Evolutionary conservation across 2,329 filamentous ascomycete genomes (phyloP).

Genomic region (Claviceps pazoutovae): DNA sequence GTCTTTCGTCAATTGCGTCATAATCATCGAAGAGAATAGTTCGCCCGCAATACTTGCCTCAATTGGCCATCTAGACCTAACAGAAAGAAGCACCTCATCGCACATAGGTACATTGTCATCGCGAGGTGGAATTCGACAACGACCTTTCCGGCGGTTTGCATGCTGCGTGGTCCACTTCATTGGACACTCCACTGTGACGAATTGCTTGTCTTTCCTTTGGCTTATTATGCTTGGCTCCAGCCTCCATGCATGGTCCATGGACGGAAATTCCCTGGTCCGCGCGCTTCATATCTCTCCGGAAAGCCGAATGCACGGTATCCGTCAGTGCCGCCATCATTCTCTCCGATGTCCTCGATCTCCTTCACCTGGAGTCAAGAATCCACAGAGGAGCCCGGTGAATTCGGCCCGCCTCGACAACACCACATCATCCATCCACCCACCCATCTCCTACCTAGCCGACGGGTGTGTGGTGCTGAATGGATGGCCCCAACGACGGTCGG

Average conservation of each 20-base stretch:
- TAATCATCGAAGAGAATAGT: neutral
- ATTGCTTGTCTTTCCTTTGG: neutral
- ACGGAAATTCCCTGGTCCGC: neutral
- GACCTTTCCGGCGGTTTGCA: conserved; percentile 3
- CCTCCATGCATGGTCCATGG: neutral
- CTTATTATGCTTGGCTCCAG: neutral
- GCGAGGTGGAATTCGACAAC: neutral
- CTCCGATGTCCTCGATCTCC: neutral
- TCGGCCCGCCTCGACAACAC: neutral
- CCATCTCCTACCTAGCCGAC: neutral
- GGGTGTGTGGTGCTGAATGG: neutral
- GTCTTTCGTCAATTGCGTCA: neutral
- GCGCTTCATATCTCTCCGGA: neutral
- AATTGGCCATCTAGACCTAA: neutral
- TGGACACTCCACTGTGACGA: conserved; percentile 1
- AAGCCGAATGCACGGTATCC: neutral
- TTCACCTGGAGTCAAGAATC: neutral
- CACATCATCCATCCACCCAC: conserved; percentile 1
- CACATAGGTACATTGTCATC: neutral
- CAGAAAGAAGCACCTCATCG: too few species aligned
- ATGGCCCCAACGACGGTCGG: neutral
- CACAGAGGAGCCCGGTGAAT: conserved; percentile 1
- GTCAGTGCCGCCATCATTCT: neutral
- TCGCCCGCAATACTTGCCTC: neutral
- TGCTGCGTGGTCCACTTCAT: conserved; percentile 1